Percentiles rank a stretch among this genome's conserved stretches.
Evolutionary conservation across 306 rosid species (phyloP).

Genomic region (Oemleria cerasiformis): DNA sequence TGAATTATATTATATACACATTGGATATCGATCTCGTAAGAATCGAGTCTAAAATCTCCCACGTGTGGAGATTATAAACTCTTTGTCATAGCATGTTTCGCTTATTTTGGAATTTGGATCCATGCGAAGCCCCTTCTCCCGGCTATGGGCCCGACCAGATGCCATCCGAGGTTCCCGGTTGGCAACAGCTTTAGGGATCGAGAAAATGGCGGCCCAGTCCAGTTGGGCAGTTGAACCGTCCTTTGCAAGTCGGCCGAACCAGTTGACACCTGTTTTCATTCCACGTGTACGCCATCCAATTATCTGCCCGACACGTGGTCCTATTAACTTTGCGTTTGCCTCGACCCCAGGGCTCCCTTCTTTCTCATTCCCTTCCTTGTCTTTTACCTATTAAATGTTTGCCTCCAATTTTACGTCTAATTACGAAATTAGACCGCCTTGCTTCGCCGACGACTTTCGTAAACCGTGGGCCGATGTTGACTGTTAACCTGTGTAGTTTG

Average conservation of each 20-base stretch:
- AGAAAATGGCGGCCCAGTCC: conserved; percentile 9
- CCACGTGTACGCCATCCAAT: neutral
- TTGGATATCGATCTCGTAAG: too few species aligned
- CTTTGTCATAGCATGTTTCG: too few species aligned
- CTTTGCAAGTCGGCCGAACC: neutral
- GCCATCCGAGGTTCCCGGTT: neutral
- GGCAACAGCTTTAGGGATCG: neutral
- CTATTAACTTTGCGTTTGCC: neutral
- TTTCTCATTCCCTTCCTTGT: neutral
- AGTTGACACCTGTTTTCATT: neutral
- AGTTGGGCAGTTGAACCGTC: conserved; percentile 5
- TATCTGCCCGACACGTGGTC: neutral
- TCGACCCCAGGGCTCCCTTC: neutral
- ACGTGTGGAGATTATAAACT: too few species aligned
- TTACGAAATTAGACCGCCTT: neutral
- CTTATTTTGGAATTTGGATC: too few species aligned
- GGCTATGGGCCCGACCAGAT: neutral
- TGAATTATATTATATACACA: too few species aligned
- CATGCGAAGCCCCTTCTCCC: too few species aligned
- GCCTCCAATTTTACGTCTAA: neutral
- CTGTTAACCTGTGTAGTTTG: neutral
- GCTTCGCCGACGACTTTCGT: too few species aligned
- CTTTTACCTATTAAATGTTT: neutral
- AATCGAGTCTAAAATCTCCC: too few species aligned
- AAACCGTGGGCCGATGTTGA: neutral